Base-by-base conservation (phyloP, 805 yeast species). In the Ogataea methylovora region DNA sequence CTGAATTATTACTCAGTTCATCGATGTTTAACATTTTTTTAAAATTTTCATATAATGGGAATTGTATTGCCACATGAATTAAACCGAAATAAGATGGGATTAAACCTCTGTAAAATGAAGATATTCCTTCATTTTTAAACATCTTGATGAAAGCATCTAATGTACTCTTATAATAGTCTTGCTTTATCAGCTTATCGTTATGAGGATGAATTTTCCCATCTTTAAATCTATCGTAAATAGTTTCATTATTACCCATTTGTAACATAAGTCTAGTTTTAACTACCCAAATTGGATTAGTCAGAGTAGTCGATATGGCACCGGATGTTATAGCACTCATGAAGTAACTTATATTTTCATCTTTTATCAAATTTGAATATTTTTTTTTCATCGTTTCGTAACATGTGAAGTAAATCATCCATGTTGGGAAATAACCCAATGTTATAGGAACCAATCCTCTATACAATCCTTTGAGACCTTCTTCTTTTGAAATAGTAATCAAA, bases 251-350 rank as follows among this genome's bases (percentile, higher is more conserved):
- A 21, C 69, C 72, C 35, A 80, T 79, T 50, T 84, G 95, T 27
- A 88, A 66, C 97, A 92, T 92, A 33, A 92, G 62, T 49, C 98
- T 66, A 2, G 98, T 92, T 55, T 92, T 92, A 21, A 92, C 88
- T 29, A 92, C 97, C 98, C 98, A 92, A 11, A 90, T 84, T 9
- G 98, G 98, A 55, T 92, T 92, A 0, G 95, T 90, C 8, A 79
- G 56, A 9, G 85, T 66, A 1, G 97, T 83, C 2, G 95, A 83
- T 7, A 79, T 75, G 36, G 84, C 76, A 20, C 98, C 98, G 2
- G 97, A 95, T 4, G 85, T 72, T 32, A 90, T 69, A 1, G 98
- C 97, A 34, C 76, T 65, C 29, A 61, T 58, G 44, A 71, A 71
- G 48, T 73, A 76, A 15, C 22, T 22, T 8, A 31, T 30, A 19